Conservation (phyloP, 2,329 filamentous ascomycete species). For the Clarireedia monteithiana region DNA sequence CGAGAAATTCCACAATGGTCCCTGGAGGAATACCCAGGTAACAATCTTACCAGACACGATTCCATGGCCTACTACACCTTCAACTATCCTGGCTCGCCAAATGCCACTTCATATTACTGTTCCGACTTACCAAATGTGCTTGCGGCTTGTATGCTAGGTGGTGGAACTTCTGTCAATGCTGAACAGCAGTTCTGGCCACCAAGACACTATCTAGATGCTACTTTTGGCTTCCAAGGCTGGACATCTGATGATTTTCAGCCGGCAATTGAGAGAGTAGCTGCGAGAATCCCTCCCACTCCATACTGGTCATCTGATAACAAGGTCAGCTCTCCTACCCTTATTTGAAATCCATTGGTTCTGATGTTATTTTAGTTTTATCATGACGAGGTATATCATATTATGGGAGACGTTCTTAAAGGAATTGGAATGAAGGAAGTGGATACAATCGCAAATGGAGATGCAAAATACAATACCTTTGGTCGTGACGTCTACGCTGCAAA, state of each 20-base stretch:
- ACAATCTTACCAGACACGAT: not conserved
- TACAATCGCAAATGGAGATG: not conserved
- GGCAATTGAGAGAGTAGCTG: not conserved
- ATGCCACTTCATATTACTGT: not conserved
- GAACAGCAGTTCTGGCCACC: slow-evolving; percentile 2
- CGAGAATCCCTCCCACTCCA: not conserved
- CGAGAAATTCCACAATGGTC: slow-evolving; percentile 3
- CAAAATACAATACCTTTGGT: not conserved
- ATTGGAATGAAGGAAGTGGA: not conserved
- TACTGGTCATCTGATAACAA: not conserved
- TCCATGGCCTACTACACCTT: not conserved
- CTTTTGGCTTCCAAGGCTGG: not conserved
- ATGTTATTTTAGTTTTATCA: not conserved
- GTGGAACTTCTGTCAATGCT: slow-evolving; percentile 2
- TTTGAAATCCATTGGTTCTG: not conserved
- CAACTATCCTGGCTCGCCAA: not conserved
- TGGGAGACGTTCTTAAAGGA: not conserved
- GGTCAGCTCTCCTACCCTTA: not conserved
- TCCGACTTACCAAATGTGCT: not conserved
- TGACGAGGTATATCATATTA: not conserved
- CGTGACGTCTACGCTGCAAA: not conserved
- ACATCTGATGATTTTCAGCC: not conserved
- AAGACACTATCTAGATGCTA: not conserved
- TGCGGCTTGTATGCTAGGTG: slow-evolving; percentile 3
- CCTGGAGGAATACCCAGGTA: not conserved